A percentile compares a stretch with the other conserved stretches of the same genome.
These are phyloP conservation scores for Phytophthora pluvialis DNA, from an alignment of 352 stramenopile species.

Conservation along the genomic window DNA sequence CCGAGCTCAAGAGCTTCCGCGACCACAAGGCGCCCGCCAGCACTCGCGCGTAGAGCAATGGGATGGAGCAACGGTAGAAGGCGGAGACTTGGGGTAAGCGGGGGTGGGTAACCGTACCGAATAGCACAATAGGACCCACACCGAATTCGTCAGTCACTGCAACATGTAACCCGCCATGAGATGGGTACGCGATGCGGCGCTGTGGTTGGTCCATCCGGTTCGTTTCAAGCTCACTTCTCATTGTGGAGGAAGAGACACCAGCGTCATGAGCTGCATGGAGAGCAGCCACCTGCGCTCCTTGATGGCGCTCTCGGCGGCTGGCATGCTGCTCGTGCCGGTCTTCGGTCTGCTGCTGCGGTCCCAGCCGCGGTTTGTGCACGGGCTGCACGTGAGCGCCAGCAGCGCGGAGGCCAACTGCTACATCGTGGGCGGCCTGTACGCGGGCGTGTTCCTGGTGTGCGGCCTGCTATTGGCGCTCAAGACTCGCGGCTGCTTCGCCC, in stretches of 20 bases:
- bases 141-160: background rate
- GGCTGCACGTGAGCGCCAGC: conserved; percentile 47
- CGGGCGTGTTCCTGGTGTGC: conserved; percentile 47
- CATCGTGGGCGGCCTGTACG: conserved; percentile 58
- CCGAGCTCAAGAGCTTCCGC: conserved; percentile 87
- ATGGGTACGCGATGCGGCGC: conserved; percentile 17
- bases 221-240: conserved; percentile 26
- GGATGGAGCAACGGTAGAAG: conserved; percentile 5
- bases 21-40: conserved; percentile 62
- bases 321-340: conserved; percentile 54
- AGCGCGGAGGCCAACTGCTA: conserved; percentile 71
- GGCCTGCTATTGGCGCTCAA: conserved; percentile 28
- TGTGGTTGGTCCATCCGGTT: conserved; percentile 26
- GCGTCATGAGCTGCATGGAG: conserved; percentile 30
- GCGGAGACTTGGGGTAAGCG: background rate
- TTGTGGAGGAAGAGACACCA: conserved; percentile 23
- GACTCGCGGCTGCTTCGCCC: conserved; percentile 13
- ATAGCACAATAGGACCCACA: conserved; percentile 24
- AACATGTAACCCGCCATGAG: background rate
- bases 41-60: conserved; percentile 16
- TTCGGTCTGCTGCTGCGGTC: conserved; percentile 66
- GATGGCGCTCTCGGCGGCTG: conserved; percentile 58
- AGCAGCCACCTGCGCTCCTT: conserved; percentile 41
- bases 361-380: conserved; percentile 65
- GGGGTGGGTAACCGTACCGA: conserved; percentile 2